phyloP scores from a whole-genome alignment of 768 basidiomycete genomes.

The Cubamyces sp. region DNA sequence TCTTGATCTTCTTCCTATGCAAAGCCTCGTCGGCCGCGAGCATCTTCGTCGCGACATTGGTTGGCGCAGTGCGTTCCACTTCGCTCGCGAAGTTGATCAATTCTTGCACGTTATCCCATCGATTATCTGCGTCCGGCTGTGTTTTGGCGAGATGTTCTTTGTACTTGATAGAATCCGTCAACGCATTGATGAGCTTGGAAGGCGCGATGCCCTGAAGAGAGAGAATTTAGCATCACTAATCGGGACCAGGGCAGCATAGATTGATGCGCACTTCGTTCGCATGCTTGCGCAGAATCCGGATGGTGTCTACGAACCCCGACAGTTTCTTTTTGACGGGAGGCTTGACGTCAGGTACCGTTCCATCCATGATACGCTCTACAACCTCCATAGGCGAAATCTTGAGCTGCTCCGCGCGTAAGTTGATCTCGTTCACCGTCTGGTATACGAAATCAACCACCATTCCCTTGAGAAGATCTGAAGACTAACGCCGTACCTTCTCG shows the following conservation, averaged over 20 bases:
- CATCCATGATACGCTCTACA: constrained; percentile 66
- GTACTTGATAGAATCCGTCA: constrained; percentile 65
- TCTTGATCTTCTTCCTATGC: constrained; percentile 7
- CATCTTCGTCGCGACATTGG: constrained; percentile 30
- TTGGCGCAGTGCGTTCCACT: constrained; percentile 38
- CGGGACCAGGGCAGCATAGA: too few species aligned
- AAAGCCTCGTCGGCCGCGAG: constrained; percentile 8
- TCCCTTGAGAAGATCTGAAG: not conserved
- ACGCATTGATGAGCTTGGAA: constrained; percentile 59
- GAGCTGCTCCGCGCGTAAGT: constrained; percentile 52
- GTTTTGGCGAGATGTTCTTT: constrained; percentile 69
- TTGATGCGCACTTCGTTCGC: constrained; percentile 52
- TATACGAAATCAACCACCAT: not conserved
- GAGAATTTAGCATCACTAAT: too few species aligned
- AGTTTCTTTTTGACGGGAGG: constrained; percentile 68
- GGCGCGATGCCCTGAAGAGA: constrained; percentile 57
- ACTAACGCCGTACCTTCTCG: constrained; percentile 60
- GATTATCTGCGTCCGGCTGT: constrained; percentile 71
- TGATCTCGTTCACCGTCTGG: constrained; percentile 66
- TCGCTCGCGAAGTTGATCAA: constrained; percentile 79
- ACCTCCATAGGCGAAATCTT: constrained; percentile 60
- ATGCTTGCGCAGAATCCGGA: constrained; percentile 54
- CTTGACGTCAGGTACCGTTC: constrained; percentile 64
- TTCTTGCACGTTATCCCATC: constrained; percentile 89
- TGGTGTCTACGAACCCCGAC: constrained; percentile 57